Evolutionary conservation across 305 asterid genomes (phyloP).

Genomic region (Solanum hybrid): DNA sequence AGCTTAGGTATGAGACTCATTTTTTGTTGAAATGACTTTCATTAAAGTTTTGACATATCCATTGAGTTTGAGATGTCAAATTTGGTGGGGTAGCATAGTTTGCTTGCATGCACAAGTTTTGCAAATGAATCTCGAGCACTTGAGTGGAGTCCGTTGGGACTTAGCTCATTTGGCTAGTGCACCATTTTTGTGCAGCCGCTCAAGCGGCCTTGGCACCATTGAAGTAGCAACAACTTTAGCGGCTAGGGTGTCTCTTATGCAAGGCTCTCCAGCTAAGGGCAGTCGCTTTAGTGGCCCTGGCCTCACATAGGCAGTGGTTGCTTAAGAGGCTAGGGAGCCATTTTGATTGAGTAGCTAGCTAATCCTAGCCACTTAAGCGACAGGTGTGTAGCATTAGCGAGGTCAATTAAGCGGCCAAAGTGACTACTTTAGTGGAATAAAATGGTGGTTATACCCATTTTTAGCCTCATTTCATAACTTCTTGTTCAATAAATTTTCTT

Average conservation of each 20-base stretch:
- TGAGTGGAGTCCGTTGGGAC: background rate
- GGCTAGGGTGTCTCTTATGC: background rate
- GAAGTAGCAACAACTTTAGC: background rate
- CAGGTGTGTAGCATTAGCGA: background rate
- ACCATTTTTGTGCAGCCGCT: background rate
- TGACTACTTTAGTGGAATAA: background rate
- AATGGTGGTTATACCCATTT: background rate
- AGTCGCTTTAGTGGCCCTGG: background rate
- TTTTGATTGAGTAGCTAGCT: background rate
- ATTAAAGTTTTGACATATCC: background rate
- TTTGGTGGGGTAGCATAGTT: background rate
- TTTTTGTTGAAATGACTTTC: background rate
- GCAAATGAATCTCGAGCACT: background rate
- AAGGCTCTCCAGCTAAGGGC: background rate
- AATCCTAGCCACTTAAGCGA: background rate
- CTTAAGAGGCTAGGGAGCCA: background rate
- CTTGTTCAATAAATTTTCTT: background rate
- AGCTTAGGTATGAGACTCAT: background rate
- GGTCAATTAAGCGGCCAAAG: background rate
- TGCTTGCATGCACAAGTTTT: background rate
- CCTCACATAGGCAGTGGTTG: background rate
- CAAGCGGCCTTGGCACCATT: background rate
- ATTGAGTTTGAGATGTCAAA: background rate
- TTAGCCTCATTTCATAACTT: background rate
- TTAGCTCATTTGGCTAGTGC: background rate